Evolutionary conservation across 140 eudicot species (phyloP).

Genomic region (Eryngium alpinum): DNA sequence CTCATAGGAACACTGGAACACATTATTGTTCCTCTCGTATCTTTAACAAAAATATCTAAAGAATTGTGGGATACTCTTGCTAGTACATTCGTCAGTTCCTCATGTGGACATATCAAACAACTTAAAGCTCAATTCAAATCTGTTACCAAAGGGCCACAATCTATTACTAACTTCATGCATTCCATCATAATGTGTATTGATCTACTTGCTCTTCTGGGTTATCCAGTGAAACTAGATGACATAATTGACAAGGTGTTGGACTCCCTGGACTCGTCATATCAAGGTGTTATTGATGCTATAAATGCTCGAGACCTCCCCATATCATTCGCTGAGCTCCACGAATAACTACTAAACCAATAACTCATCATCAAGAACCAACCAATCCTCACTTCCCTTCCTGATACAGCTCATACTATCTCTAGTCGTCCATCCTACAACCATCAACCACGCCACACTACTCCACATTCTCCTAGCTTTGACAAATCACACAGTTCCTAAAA

Average conservation of each 20-base stretch:
- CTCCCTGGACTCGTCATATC: not conserved
- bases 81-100: not conserved
- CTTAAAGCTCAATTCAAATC: not conserved
- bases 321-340: not conserved
- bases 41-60: not conserved
- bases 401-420: too few species aligned
- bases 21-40: not conserved
- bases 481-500: too few species aligned
- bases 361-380: too few species aligned
- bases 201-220: not conserved
- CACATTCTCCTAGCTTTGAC: too few species aligned
- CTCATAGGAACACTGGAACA: not conserved
- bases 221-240: not conserved
- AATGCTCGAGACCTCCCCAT: not conserved
- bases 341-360: too few species aligned
- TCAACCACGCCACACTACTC: too few species aligned
- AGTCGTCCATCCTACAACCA: too few species aligned
- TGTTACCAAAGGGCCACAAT: not conserved
- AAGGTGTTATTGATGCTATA: not conserved
- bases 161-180: not conserved
- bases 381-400: too few species aligned
- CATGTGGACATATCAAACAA: not conserved
- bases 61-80: not conserved
- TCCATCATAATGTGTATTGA: not conserved
- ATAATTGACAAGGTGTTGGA: not conserved